Evolutionary conservation across 2,329 filamentous ascomycete species (phyloP), one percentile per base, ranked within the genome.

Genomic region (Clonostachys solani): DNA sequence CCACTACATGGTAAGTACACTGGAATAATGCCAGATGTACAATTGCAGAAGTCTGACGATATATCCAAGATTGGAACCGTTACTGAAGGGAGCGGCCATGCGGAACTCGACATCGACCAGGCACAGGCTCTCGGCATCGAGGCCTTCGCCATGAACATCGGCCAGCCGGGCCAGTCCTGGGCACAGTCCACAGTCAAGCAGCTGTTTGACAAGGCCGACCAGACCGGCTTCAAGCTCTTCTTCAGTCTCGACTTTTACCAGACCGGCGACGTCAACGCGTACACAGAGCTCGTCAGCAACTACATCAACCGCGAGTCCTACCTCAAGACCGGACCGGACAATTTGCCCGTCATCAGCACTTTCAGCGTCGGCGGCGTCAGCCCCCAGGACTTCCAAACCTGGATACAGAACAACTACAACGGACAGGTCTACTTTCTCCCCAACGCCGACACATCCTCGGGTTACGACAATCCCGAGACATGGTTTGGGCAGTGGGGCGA

Each of bases 111-210:
- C 47, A 37, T 52, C 19, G 42, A 47, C 29, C 44, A 51, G 17
- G 57, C 57, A 33, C 49, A 53, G 43, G 44, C 45, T 12, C 13
- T 56, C 9, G 59, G 60, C 29, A 59, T 63, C 45, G 56, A 60
- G 36, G 61, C 56, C 33, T 63, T 63, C 42, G 61, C 60, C 10
- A 50, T 63, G 38, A 63, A 63, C 48, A 54, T 61, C 16, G 58
- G 53, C 17, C 51, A 53, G 6, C 48, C 48, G 17, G 35, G 35
- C 23, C 40, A 34, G 15, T 6, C 16, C 35, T 52, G 48, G 48
- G 42, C 50, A 13, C 35, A 40, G 7, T 19, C 33, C 16, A 13
- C 29, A 40, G 45, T 49, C 38, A 23, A 37, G 7, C 42, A 47
- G 35, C 45, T 52, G 45, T 52, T 52, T 38, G 40, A 36, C 40